A percentile compares a stretch with the other conserved stretches of the same genome.
Conservation (phyloP, 192 early-diverging fungal species). For the Coemansia reversa region DNA sequence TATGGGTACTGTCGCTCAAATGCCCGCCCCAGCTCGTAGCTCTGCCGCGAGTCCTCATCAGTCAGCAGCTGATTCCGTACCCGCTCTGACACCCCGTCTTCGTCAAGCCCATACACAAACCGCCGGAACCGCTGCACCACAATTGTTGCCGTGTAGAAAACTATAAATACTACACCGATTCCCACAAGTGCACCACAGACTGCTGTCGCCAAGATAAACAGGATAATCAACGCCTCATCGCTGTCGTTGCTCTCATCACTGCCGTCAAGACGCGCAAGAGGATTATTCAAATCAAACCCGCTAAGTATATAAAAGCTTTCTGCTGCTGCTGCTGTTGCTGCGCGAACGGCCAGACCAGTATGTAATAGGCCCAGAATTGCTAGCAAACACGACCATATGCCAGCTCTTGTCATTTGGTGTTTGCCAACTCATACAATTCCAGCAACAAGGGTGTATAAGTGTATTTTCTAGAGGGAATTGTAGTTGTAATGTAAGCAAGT, state of each 20-base stretch:
- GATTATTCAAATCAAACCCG: neutral
- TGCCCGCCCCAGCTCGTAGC: slow-evolving; percentile 57
- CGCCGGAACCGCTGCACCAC: slow-evolving; percentile 28
- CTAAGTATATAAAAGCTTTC: neutral
- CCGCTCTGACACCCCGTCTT: slow-evolving; percentile 49
- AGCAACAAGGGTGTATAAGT: neutral
- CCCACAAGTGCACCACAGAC: slow-evolving; percentile 42
- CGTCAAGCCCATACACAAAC: slow-evolving; percentile 35
- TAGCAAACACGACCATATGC: neutral
- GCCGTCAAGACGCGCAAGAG: neutral
- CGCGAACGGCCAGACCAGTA: slow-evolving; percentile 3
- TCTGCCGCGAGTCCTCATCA: slow-evolving; percentile 56
- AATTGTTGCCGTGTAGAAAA: slow-evolving; percentile 20
- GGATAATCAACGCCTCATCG: slow-evolving; percentile 36
- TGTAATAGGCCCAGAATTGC: neutral
- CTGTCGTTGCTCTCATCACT: slow-evolving; percentile 11
- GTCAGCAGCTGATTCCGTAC: slow-evolving; percentile 45
- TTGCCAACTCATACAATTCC: neutral
- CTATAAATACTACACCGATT: slow-evolving; percentile 30
- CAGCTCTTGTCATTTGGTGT: neutral
- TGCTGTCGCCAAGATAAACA: slow-evolving; percentile 37
- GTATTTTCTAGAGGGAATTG: too few species aligned
- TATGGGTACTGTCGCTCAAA: slow-evolving; percentile 73
- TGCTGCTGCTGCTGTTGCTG: neutral
- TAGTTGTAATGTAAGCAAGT: too few species aligned